Evolutionary conservation across 129 eudicot genomes (phyloP), one percentile per base, ranked within the genome.

Genomic region (Heracleum sosnowskyi): DNA sequence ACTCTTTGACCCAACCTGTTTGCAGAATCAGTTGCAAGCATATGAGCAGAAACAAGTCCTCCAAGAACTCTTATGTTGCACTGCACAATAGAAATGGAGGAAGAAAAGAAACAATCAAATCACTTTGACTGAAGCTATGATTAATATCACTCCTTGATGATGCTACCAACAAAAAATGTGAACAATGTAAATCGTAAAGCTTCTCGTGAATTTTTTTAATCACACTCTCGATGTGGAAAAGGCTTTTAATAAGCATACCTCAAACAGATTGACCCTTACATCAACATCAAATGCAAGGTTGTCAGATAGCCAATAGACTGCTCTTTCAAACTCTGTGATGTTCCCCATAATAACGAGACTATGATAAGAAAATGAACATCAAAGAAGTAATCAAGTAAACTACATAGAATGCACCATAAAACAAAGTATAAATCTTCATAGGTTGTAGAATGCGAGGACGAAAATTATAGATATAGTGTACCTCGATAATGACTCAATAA

Each of bases 41-140:
- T 89, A 91, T 95, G 99, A 92, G 99, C 99, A 85, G 99, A 95
- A 82, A 95, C 97, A 88, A 92, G 99, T 86, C 97, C 99, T 88
- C 99, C 99, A 86, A 95, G 99, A 88, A 90, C 94, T 95, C 99
- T 92, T 88, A 95, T 95, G 95, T 95, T 95, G 97, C 97, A 95
- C 99, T 92, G 86, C 98, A 94, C 79, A 85, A 82, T 85, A 69
- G 55, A 81, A 63, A 81, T 80, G 77, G 85, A 76, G 49, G 75
- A 82, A 75, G 82, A 73, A 73, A 82, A 74, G 24, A 44, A 80
- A 78, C 81, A 74, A 87, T 77, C 40, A 83, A 86, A 73, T 62
- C 64, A 83, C 77, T 83, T 69, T 76, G 83, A 74, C 73, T 29
- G 39, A 80, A 45, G 39, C 63, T 76, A 63, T 51, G 60, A 76